Percentiles rank a stretch among this genome's conserved stretches.
Evolutionary conservation across 805 yeast species (phyloP).

Genomic region (Nadsonia fulvescens): DNA sequence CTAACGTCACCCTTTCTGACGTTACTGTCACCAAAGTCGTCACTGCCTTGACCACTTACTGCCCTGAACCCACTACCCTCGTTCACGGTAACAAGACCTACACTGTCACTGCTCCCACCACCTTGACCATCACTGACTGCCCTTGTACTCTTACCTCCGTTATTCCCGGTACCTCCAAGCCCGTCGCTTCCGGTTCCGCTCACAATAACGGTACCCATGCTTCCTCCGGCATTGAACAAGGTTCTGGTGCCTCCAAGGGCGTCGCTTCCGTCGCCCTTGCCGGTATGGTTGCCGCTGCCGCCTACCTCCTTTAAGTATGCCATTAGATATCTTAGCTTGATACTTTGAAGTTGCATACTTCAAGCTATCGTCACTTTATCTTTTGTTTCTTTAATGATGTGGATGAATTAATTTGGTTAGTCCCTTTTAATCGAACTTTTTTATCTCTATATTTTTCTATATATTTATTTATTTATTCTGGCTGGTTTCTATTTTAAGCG

Average conservation of each 20-base stretch:
- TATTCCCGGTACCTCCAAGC: slow-evolving; percentile 7
- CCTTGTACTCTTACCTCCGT: slow-evolving; percentile 49
- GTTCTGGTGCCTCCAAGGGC: slow-evolving; percentile 14
- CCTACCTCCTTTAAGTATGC: slow-evolving; percentile 30
- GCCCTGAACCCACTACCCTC: slow-evolving; percentile 56
- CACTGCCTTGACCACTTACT: slow-evolving; percentile 63
- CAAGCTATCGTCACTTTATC: too few species aligned
- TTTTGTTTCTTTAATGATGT: too few species aligned
- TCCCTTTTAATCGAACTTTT: too few species aligned
- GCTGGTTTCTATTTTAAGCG: too few species aligned
- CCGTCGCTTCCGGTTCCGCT: slow-evolving; percentile 4
- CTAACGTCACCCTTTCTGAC: too few species aligned
- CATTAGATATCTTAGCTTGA: too few species aligned
- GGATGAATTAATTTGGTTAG: too few species aligned
- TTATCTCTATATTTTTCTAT: too few species aligned
- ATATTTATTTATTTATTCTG: too few species aligned
- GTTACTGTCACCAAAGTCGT: slow-evolving; percentile 33
- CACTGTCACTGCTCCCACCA: slow-evolving; percentile 62
- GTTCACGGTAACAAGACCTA: slow-evolving; percentile 47
- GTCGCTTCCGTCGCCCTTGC: slow-evolving; percentile 25
- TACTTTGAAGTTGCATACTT: too few species aligned
- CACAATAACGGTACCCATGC: too few species aligned
- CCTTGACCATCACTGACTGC: slow-evolving; percentile 70
- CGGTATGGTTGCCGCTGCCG: slow-evolving; percentile 32
- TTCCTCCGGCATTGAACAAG: slow-evolving; percentile 7